Base-by-base conservation (phyloP, 2,329 filamentous ascomycete genomes). In the Cercospora sesami region DNA sequence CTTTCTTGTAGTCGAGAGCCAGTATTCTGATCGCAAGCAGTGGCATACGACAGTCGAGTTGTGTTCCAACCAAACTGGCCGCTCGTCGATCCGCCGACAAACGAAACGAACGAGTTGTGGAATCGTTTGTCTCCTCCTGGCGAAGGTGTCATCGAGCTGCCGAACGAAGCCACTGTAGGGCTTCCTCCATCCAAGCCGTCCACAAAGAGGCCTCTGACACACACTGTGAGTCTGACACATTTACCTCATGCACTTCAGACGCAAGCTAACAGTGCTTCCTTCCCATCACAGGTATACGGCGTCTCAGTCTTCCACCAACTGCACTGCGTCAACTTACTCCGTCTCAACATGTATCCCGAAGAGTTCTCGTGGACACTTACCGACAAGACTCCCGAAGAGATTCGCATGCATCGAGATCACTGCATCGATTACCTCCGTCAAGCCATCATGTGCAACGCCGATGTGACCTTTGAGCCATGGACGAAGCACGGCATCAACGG, bases 341-440 rank as follows among this genome's bases (percentile, higher is more conserved):
- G 48, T 26, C 48, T 53, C 48, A 53, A 53, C 48, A 53, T 53
- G 48, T 53, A 53, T 8, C 48, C 48, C 7, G 48, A 53, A 21
- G 48, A 53, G 14, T 26, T 53, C 48, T 53, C 18, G 18, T 53
- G 48, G 48, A 53, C 48, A 26, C 48, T 21, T 4, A 21, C 48
- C 18, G 48, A 26, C 48, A 53, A 21, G 18, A 53, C 48, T 21
- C 18, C 23, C 1, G 48, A 53, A 3, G 18, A 53, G 18, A 53
- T 53, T 26, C 18, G 18, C 18, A 53, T 21, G 48, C 48, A 53
- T 21, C 48, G 48, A 21, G 57, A 60, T 26, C 66, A 68, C 48
- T 68, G 66, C 62, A 65, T 68, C 55, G 62, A 65, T 18, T 18
- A 36, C 9, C 39, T 68, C 14, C 66, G 62, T 21, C 62, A 65